Base-by-base conservation (phyloP, 2,329 filamentous ascomycete species). In the Hymenotorrendiella dingleyae region DNA sequence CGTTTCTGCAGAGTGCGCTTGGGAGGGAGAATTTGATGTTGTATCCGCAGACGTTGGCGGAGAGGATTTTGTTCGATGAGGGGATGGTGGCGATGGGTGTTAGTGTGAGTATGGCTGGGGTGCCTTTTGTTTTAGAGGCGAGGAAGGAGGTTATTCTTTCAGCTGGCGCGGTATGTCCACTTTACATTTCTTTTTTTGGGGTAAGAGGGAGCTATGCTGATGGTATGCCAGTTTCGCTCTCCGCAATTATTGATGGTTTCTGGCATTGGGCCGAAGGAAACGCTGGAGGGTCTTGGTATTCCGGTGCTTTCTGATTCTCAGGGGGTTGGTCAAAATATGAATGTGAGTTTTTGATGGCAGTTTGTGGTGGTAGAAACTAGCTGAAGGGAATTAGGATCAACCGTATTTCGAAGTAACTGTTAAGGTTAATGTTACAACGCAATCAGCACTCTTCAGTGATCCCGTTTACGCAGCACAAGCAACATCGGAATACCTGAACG, bases 251-350 rank as follows among this genome's bases (percentile, higher is more conserved):
- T 72, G n/a, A 69, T 70, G 55, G 61, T 70, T 6, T 68, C 64
- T 26, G 70, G 69, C 16, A 62, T 76, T 17, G 72, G 71, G 0
- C 64, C 68, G 1, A 60, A 58, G 1, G 54, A 60, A 1, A 63
- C 70, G 27, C 62, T 77, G 1, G 36, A 63, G 10, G 54, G 62
- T 14, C 65, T 70, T 37, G 56, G 65, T 14, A 76, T 76, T 26
- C 54, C 63, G 0, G 53, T 72, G 2, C 46, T 76, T 3, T 62
- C 62, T 7, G 64, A 71, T 28, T 62, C 70, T 1, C 67, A 66
- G 0, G 72, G 72, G 1, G 73, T 76, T 1, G 74, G 72, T 4
- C 62, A 72, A 50, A 69, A 71, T 43, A 63, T 76, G 52, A 63
- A 64, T 43, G 36, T n/a, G n/a, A n/a, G n/a, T n/a, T n/a, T n/a